Evolutionary conservation across 1,284 basidiomycete genomes (phyloP), one percentile per base, ranked within the genome.

Genomic region (Rhizopogon parksii): DNA sequence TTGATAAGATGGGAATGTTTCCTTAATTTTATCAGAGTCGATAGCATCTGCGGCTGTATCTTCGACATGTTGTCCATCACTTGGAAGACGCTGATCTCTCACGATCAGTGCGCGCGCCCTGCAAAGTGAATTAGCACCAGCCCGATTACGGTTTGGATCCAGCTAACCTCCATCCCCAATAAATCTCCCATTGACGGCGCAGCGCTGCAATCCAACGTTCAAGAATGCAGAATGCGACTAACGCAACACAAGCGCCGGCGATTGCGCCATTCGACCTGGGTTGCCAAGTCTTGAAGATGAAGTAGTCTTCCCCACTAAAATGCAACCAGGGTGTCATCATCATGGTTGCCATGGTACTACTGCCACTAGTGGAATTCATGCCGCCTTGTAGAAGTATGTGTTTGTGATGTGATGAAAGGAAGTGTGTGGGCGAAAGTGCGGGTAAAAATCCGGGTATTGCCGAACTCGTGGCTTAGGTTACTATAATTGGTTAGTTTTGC

Each of bases 231-330:
- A 92, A 68, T 21, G 82, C 40, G 59, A 85, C 73, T 19, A 93
- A 71, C 0, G 76, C 83, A 52, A 92, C 74, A 62, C 82, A 87
- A 40, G 88, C 86, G 2, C 86, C 89, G 14, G 78, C 79, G 25
- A 89, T 77, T 0, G 84, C 82, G 27, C 85, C 88, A 9, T 72
- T 58, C 0, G 83, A 82, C 0, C 71, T 73, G 0, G 91, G 90
- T 2, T 68, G 69, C 82, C 86, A 88, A 1, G 75, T 69, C 55
- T 78, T 61, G 71, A 92, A 91, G 67, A 81, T 76, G 3, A 93
- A 72, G 42, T 71, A 68, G 56, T 88, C 85, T 4, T 78, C 77
- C 4, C 70, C 67, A 12, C 74, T 72, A 56, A 88, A 83, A 60
- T 89, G 87, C 19, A 90, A 67, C 64, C 75, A 86, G 0, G 83